Evolutionary conservation across 2,329 filamentous ascomycete species (phyloP), one percentile per base, ranked within the genome.

Genomic region (Oidium heveae): DNA sequence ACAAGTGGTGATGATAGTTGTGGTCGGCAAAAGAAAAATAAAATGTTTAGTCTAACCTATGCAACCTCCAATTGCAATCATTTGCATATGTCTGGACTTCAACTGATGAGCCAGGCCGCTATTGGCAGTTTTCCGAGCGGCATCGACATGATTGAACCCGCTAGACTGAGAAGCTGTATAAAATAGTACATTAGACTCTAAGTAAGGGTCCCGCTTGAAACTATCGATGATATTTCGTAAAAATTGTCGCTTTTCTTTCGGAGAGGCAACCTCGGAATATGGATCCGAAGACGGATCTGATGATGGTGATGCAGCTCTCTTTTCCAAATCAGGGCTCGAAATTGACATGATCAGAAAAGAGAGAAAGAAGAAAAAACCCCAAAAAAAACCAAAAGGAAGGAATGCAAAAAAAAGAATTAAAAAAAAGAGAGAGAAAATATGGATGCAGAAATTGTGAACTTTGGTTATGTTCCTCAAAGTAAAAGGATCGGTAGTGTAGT

Each of bases 31-130:
- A 57, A 76, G 71, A 59, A 76, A 24, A 32, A 18, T 10, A 10
- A 53, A 41, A 32, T 46, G 13, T 5, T 74, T 46, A 73, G 66
- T 44, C 67, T 55, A 70, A 77, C 84, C 84, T 62, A 94, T 94
- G 12, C 84, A 89, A 46, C 88, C 88, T 61, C 87, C 87, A 60
- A 95, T 94, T 15, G 89, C 89, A 72, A 95, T 95, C 89, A 95
- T 95, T 70, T 95, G 88, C 65, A 95, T 66, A 71, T 96, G 89
- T 51, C 87, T 75, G 20, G 80, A 79, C 68, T 93, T 91, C 60
- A 94, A 69, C 46, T 71, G 72, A 59, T 72, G 70, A 18, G 83
- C 77, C 52, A 95, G 72, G 6, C 82, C 80, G 44, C 85, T 82
- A 58, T 81, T 75, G 7, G 85, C 83, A 1, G 86, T 88, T 37